Evolutionary conservation across 1,139 yeast species (phyloP), one percentile per base, ranked within the genome.

Genomic region (Groenewaldozyma auringiensis): DNA sequence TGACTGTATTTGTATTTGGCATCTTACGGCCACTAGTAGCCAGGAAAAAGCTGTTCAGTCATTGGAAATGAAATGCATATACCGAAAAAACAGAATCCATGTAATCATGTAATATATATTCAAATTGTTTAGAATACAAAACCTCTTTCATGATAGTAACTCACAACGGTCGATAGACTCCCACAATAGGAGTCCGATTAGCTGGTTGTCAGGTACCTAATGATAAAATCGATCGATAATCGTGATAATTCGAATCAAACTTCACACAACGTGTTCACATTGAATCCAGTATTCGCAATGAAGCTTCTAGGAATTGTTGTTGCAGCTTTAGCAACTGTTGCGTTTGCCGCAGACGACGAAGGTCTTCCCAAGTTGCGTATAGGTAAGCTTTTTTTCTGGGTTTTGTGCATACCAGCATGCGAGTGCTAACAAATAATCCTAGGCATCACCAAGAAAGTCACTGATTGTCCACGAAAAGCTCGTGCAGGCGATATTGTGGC

Each of bases 401-500:
- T 27, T 27, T 27, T 27, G 8, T 27, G 11, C 36, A 8, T 14
- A 33, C 36, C 6, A 4, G 9, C 18, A 14, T 33, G 36, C 18
- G 6, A 11, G 29, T 25, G 29, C 29, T 25, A 25, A 25, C 11
- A 25, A 25, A 11, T 25, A n/a, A n/a, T n/a, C 31, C 31, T 53
- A 61, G 78, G 77, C 13, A 64, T 76, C 42, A 61, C 71, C 43
- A 67, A 75, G 45, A 68, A 71, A 52, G 67, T 76, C 41, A 72
- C 78, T 6, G 68, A 59, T 6, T 86, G 95, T 65, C 59, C 63
- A 22, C 66, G 72, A 49, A 75, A 71, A 60, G 75, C 92, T 31
- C 62, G 71, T 49, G 62, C 67, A 29, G 94, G 94, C 18, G 94
- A 86, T 61, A 51, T 57, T 1, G 76, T 86, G 33, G 65, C 75